Evolutionary conservation across 2,329 filamentous ascomycete species (phyloP).

Genomic region (Rhexocercosporidium sp.): DNA sequence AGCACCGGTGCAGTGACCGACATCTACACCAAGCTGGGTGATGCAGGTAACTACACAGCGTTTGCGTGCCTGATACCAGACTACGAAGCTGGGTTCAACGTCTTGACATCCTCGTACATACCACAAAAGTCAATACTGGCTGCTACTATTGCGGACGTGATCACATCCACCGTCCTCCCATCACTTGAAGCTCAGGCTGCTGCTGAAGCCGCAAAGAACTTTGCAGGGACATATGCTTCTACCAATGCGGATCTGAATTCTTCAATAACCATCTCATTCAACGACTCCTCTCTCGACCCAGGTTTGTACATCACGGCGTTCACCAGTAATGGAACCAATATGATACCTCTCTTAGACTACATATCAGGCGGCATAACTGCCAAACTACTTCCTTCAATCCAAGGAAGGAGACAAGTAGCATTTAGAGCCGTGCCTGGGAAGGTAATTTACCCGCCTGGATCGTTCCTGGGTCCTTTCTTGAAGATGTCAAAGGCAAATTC

Average conservation of each 20-base stretch:
- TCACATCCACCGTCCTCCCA: conserved; percentile 15
- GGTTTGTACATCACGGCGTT: conserved; percentile 17
- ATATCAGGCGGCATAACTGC: neutral
- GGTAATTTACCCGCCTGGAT: neutral
- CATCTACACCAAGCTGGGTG: conserved; percentile 25
- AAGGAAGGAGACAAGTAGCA: neutral
- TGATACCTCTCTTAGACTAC: neutral
- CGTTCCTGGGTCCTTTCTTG: neutral
- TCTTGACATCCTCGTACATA: conserved; percentile 1
- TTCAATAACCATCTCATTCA: conserved; percentile 14
- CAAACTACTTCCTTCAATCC: neutral
- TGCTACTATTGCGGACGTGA: neutral
- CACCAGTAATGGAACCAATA: conserved; percentile 21
- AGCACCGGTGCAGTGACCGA: conserved; percentile 15
- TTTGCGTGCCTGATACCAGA: conserved; percentile 21
- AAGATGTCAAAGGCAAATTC: neutral
- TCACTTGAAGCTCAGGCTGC: conserved; percentile 18
- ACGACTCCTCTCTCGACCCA: neutral
- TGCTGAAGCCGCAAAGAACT: conserved; percentile 13
- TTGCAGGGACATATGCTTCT: conserved; percentile 16
- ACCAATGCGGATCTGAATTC: conserved; percentile 18
- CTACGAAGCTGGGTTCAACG: conserved; percentile 20
- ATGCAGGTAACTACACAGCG: conserved; percentile 15
- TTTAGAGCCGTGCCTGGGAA: neutral
- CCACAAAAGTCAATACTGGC: neutral